These are phyloP conservation scores for Oxytropis ochrocephala DNA, from an alignment of 306 rosid genomes.

Conservation along the genomic window DNA sequence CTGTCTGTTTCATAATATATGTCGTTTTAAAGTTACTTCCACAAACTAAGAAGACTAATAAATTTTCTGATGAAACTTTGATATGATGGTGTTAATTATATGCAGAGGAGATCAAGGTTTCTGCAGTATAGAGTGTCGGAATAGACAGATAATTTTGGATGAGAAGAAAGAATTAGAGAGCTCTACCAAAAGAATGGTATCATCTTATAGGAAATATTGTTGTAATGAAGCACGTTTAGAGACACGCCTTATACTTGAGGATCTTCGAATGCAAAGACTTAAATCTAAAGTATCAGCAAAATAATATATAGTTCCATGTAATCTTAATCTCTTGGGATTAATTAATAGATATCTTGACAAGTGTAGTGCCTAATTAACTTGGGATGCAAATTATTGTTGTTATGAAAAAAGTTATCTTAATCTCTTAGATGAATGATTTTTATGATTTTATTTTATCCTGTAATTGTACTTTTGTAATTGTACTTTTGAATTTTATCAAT, in stretches of 20 bases:
- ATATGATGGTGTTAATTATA: neutral
- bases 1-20: no score
- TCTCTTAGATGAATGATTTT: neutral
- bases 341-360: neutral
- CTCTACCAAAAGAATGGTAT: constrained; percentile 20
- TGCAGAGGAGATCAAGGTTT: constrained; percentile 47
- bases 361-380: neutral
- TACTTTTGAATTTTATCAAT: neutral
- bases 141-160: constrained; percentile 38
- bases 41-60: no score
- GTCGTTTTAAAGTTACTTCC: no score
- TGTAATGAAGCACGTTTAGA: constrained; percentile 23
- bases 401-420: neutral
- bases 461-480: no score
- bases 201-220: constrained; percentile 22
- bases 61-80: neutral
- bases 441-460: neutral
- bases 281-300: constrained; percentile 21
- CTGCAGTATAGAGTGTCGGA: constrained; percentile 37
- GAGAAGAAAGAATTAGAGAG: constrained; percentile 31
- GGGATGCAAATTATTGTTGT: neutral
- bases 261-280: constrained; percentile 31
- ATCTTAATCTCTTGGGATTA: neutral
- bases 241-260: constrained; percentile 34
- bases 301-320: neutral